Percentiles rank a stretch among this genome's conserved stretches.
phyloP scores from a whole-genome alignment of 2,329 filamentous ascomycete species.

The Cercospora berteroae region DNA sequence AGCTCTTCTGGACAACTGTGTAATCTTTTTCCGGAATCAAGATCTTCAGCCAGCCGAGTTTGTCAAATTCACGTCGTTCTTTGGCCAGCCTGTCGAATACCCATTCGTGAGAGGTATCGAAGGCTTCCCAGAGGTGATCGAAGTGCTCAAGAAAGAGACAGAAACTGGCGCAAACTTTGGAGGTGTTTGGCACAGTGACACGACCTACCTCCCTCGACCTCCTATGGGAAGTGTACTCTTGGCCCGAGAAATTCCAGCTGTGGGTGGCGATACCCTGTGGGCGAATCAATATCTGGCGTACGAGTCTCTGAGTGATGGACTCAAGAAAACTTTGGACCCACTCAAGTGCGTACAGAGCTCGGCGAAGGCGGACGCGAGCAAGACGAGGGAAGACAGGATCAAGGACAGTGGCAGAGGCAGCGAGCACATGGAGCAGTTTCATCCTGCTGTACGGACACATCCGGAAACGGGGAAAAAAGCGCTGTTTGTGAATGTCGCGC shows the following conservation, averaged over 20 bases:
- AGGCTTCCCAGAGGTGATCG: constrained; percentile 27
- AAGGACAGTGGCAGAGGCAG: constrained; percentile 68
- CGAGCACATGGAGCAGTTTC: constrained; percentile 68
- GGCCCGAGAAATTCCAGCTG: constrained; percentile 24
- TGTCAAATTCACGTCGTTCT: constrained; percentile 68
- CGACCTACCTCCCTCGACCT: constrained; percentile 26
- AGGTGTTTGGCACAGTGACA: constrained; percentile 32
- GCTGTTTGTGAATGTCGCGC: constrained; percentile 77
- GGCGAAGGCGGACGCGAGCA: constrained; percentile 53
- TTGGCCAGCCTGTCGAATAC: constrained; percentile 64
- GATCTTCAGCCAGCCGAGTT: constrained; percentile 68
- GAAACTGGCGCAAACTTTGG: constrained; percentile 29
- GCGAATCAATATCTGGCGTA: constrained; percentile 77
- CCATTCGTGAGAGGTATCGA: constrained; percentile 30
- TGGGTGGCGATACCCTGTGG: constrained; percentile 81
- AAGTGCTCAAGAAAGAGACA: constrained; percentile 28
- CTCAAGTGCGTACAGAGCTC: constrained; percentile 67
- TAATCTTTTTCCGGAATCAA: constrained; percentile 73
- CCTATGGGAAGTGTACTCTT: constrained; percentile 28
- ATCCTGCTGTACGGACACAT: constrained; percentile 77
- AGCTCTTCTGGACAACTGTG: constrained; percentile 70
- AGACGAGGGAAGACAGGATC: constrained; percentile 41
- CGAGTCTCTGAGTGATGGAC: constrained; percentile 72
- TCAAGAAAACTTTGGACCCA: constrained; percentile 70
- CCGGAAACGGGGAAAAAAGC: constrained; percentile 76